Conservation (phyloP, 306 rosid genomes). For the Vigna nakashimae region DNA sequence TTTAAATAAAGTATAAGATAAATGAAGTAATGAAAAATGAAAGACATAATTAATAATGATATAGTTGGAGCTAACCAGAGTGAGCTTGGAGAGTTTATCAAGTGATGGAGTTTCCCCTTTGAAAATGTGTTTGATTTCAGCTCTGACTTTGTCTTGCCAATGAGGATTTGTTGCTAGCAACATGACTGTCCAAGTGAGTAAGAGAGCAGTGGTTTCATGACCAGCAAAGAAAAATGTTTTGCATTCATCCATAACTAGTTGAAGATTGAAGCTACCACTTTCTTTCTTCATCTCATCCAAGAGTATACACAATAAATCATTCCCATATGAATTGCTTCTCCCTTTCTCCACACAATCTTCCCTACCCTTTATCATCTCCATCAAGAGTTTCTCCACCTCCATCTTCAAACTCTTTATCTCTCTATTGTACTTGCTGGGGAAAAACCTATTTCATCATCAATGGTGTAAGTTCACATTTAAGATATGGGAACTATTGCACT, state of each 20-base stretch:
- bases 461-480: background rate
- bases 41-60: too few relatives aligned
- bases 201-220: constrained; percentile 87
- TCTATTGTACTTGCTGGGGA: constrained; percentile 82
- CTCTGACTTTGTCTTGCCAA: constrained; percentile 84
- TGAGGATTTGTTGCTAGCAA: constrained; percentile 67
- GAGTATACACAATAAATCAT: constrained; percentile 79
- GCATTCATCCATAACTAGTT: constrained; percentile 93
- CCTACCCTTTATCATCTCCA: constrained; percentile 85
- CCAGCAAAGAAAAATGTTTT: constrained; percentile 98
- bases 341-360: constrained; percentile 76
- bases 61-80: constrained; percentile 51
- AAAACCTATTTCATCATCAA: constrained; percentile 54
- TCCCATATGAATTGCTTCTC: constrained; percentile 74
- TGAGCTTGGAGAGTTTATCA: constrained; percentile 79
- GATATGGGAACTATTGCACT: background rate
- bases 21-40: too few relatives aligned
- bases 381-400: constrained; percentile 80
- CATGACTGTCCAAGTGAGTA: constrained; percentile 92
- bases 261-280: constrained; percentile 60
- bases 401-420: constrained; percentile 73
- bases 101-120: constrained; percentile 58
- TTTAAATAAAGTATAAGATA: too few relatives aligned
- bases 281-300: constrained; percentile 69
- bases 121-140: constrained; percentile 63